Conservation (phyloP, 2,329 filamentous ascomycete genomes). For the Alternaria atra region DNA sequence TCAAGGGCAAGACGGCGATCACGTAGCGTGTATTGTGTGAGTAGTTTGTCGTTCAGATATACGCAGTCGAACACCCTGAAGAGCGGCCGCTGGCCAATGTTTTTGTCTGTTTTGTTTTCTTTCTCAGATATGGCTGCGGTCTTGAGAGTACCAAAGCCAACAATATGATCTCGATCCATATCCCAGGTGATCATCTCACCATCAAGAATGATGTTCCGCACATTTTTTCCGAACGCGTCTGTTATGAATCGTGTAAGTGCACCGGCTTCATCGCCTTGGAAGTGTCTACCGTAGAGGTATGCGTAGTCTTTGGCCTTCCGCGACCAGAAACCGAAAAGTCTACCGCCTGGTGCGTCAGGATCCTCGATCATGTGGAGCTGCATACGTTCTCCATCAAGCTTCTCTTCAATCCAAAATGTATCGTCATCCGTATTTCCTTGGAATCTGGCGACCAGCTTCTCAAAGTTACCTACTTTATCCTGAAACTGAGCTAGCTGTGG, state of each 20-base stretch:
- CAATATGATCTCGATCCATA: conserved; percentile 80
- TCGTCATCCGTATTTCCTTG: conserved; percentile 73
- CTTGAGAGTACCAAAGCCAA: conserved; percentile 92
- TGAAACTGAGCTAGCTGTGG: conserved; percentile 95
- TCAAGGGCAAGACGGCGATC: conserved; percentile 81
- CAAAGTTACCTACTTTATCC: conserved; percentile 72
- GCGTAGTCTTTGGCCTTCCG: conserved; percentile 96
- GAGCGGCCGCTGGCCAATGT: conserved; percentile 74
- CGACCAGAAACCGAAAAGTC: conserved; percentile 87
- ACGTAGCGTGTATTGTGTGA: conserved; percentile 83
- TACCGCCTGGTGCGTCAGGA: conserved; percentile 71
- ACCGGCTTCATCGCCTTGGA: conserved; percentile 74
- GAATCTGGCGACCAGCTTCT: conserved; percentile 77
- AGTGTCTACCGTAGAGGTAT: conserved; percentile 84
- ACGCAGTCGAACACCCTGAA: conserved; percentile 92
- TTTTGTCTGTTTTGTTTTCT: conserved; percentile 68
- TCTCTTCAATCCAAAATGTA: conserved; percentile 97
- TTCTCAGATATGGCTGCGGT: conserved; percentile 85
- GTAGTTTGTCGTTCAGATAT: conserved; percentile 79
- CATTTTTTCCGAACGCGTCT: conserved; percentile 77
- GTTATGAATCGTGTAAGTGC: conserved; percentile 82
- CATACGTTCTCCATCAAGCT: conserved; percentile 95
- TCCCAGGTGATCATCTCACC: conserved; percentile 99
- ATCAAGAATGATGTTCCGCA: conserved; percentile 89
- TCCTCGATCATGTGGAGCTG: conserved; percentile 91